Evolutionary conservation across 805 yeast genomes (phyloP).

Genomic region (Dipodascopsis tothii): DNA sequence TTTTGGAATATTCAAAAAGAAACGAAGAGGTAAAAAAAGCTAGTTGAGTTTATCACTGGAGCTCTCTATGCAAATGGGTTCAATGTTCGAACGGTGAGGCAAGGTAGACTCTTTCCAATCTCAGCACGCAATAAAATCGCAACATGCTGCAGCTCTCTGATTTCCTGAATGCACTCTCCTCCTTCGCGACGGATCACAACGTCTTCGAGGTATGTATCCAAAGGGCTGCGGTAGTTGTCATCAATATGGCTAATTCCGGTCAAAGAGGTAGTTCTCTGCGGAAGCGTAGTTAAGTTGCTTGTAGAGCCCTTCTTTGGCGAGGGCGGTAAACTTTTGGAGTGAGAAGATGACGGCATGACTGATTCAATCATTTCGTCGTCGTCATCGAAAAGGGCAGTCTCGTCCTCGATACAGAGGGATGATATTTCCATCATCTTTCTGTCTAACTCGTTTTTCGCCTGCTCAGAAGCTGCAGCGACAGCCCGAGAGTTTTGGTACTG

Average conservation of each 20-base stretch:
- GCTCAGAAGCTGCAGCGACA: constrained; percentile 57
- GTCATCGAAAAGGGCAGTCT: constrained; percentile 2
- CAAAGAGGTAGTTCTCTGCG: constrained; percentile 27
- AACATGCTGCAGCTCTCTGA: constrained; percentile 64
- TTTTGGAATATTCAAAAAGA: no score
- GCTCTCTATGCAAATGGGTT: constrained; percentile 60
- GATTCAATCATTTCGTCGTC: not conserved
- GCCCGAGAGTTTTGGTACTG: constrained; percentile 64
- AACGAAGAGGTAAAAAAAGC: no score
- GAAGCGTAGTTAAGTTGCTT: constrained; percentile 9
- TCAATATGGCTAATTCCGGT: constrained; percentile 20
- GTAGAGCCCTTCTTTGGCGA: constrained; percentile 26
- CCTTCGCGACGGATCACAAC: constrained; percentile 52
- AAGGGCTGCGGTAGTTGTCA: constrained; percentile 32
- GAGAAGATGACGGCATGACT: not conserved
- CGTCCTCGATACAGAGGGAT: constrained; percentile 12
- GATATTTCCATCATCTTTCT: constrained; percentile 11
- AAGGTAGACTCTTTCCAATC: constrained; percentile 91
- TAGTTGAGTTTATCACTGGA: no score
- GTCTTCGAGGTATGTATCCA: constrained; percentile 52
- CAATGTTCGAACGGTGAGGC: constrained; percentile 81
- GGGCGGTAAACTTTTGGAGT: constrained; percentile 31
- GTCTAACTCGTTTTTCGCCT: constrained; percentile 33
- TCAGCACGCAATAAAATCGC: constrained; percentile 86
- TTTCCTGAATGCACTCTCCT: constrained; percentile 58